These are phyloP conservation scores for Hemisphaericaspora lyxosophila DNA, from an alignment of 1,139 yeast genomes.

Conservation along the genomic window DNA sequence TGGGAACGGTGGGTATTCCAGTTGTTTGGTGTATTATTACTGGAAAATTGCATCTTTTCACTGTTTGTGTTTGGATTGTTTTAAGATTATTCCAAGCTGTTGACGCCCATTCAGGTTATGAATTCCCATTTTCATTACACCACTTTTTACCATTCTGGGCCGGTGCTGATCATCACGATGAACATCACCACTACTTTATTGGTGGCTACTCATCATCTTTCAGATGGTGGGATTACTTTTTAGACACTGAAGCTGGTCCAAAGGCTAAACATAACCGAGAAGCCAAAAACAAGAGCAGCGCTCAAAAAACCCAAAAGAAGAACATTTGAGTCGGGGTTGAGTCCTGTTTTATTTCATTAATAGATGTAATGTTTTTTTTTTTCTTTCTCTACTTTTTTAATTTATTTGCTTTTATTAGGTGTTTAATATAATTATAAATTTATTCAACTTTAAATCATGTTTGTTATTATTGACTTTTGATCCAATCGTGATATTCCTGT, in stretches of 20 bases:
- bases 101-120: slow-evolving; percentile 50
- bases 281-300: slow-evolving; percentile 30
- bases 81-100: slow-evolving; percentile 49
- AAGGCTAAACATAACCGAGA: slow-evolving; percentile 42
- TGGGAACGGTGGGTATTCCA: slow-evolving; percentile 51
- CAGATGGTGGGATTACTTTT: slow-evolving; percentile 48
- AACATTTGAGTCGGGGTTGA: slow-evolving; percentile 2
- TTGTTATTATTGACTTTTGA: slow-evolving; percentile 10
- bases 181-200: slow-evolving; percentile 47
- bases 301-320: slow-evolving; percentile 24
- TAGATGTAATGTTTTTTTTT: background rate
- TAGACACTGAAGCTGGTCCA: slow-evolving; percentile 48
- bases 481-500: slow-evolving; percentile 42
- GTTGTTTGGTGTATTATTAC: slow-evolving; percentile 40
- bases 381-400: background rate
- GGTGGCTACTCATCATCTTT: slow-evolving; percentile 47
- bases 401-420: background rate
- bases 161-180: slow-evolving; percentile 52
- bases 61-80: slow-evolving; percentile 43
- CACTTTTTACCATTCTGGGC: slow-evolving; percentile 50
- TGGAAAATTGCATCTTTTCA: slow-evolving; percentile 41
- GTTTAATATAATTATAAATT: slow-evolving; percentile 1
- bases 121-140: slow-evolving; percentile 51
- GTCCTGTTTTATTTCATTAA: too few species aligned
- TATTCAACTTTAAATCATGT: slow-evolving; percentile 1